Evolutionary conservation across 2,329 filamentous ascomycete species (phyloP).

Genomic region (Westerdykella aurantiaca): DNA sequence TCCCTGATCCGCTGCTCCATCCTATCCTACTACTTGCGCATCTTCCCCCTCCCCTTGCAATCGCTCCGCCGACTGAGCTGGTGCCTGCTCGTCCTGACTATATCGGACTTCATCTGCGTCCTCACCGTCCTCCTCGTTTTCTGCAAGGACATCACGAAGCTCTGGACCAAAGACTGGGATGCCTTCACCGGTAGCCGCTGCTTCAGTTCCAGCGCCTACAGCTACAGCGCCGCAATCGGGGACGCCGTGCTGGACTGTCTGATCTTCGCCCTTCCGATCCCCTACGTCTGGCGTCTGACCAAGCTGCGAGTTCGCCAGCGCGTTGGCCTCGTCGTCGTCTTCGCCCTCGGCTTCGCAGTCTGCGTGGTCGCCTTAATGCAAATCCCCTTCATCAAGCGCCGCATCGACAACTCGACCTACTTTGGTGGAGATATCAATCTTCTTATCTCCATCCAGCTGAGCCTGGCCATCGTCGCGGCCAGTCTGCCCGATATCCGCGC

Average conservation of each 20-base stretch:
- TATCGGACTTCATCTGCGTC: constrained; percentile 17
- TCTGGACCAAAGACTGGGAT: constrained; percentile 19
- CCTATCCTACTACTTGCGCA: constrained; percentile 32
- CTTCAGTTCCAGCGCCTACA: constrained; percentile 22
- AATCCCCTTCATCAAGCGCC: constrained; percentile 22
- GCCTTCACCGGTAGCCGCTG: constrained; percentile 18
- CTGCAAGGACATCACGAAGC: constrained; percentile 18
- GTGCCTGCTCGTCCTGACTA: constrained; percentile 14
- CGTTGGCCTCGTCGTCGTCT: constrained; percentile 17
- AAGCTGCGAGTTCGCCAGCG: constrained; percentile 18
- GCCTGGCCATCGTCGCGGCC: constrained; percentile 21
- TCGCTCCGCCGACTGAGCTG: constrained; percentile 16
- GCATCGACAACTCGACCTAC: constrained; percentile 14
- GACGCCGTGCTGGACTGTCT: constrained; percentile 21
- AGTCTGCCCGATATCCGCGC: constrained; percentile 23
- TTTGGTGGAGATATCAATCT: constrained; percentile 24
- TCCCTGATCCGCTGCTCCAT: constrained; percentile 32
- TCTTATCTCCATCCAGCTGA: constrained; percentile 22
- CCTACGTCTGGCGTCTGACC: constrained; percentile 20
- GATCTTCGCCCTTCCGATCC: constrained; percentile 23
- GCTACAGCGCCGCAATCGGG: constrained; percentile 24
- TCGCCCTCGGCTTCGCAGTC: constrained; percentile 21
- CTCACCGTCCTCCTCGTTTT: constrained; percentile 18
- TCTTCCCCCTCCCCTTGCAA: constrained; percentile 24
- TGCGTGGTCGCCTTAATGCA: constrained; percentile 24